Percentiles rank a stretch among this genome's conserved stretches.
Evolutionary conservation across 352 stramenopile species (phyloP).

Genomic region (Phytopythium litorale): DNA sequence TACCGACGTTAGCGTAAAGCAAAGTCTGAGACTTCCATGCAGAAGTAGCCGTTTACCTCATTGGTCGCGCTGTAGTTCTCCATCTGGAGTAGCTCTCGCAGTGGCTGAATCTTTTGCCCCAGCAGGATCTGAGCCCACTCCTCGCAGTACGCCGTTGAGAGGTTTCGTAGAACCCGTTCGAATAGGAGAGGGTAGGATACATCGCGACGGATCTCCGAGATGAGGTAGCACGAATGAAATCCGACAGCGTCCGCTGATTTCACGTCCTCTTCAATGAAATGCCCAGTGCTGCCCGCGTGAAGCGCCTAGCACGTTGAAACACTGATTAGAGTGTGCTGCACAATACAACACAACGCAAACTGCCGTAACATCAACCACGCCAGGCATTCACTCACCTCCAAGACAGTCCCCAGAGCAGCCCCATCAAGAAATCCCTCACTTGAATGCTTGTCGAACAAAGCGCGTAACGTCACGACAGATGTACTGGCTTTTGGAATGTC

Average conservation of each 20-base stretch:
- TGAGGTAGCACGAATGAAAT: constrained; percentile 53
- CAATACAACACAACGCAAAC: background rate
- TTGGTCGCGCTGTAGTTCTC: constrained; percentile 75
- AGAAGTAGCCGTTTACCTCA: constrained; percentile 35
- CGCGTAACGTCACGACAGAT: constrained; percentile 5
- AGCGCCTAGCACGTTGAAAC: constrained; percentile 16
- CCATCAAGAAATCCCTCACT: constrained; percentile 12
- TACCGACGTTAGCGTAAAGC: background rate
- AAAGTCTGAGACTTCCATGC: background rate
- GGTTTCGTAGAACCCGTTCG: constrained; percentile 37
- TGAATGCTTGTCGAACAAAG: constrained; percentile 26
- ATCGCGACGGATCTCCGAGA: constrained; percentile 39
- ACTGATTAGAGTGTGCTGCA: background rate
- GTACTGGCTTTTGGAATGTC: constrained; percentile 17
- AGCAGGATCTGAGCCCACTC: constrained; percentile 55
- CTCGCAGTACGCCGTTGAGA: constrained; percentile 70
- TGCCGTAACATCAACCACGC: background rate
- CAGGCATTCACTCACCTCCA: background rate
- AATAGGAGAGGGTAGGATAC: constrained; percentile 44
- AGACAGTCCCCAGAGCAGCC: background rate
- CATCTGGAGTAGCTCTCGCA: constrained; percentile 53
- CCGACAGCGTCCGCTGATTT: constrained; percentile 31
- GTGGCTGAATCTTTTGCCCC: constrained; percentile 56
- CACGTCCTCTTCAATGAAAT: constrained; percentile 71
- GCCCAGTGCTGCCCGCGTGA: constrained; percentile 7